Evolutionary conservation across 164 flowering plant genomes (phyloP), one percentile per base, ranked within the genome.

Genomic region (Sextonia rubra): DNA sequence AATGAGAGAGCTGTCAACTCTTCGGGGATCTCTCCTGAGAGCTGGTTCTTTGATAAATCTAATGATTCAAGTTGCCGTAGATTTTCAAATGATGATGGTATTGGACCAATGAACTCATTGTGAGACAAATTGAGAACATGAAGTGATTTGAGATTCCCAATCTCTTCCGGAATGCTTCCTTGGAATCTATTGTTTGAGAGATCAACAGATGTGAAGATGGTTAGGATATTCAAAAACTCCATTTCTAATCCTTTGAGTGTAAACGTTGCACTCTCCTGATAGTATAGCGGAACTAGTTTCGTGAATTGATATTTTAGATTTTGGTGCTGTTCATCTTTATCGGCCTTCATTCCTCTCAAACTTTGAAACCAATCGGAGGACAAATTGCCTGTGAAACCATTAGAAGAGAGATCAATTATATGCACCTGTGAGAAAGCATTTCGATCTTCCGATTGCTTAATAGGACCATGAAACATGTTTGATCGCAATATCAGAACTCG

Each of bases 401-500:
- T 90, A 12, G 44, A 70, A 47, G 90, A 79, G 8, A 88, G 60
- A 60, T 90, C 95, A 0, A 90, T 70, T 56, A 90, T 84, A 30
- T 84, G 90, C 69, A 88, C 84, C 74, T 15, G 70, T 17, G 74
- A 66, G 83, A 85, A 87, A 9, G 68, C 11, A 32, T 32, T 32
- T 14, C 0, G 22, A 11, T 47, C 23, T 14, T 0, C 17, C 0
- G 9, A 29, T 68, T 79, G 74, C 8, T 18, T 22, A 48, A 87
- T 71, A 17, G 66, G 2, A 17, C 93, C 92, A 25, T 73, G 44
- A 37, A 92, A 88, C 1, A 14, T 74, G 76, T 92, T 92, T n/a
- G 77, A 64, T 1, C 89, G 78, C 74, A 92, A 37, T 62, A 87
- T 84, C 68, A 92, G 85, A 20, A 89, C 90, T 0, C 83, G 83